These are phyloP conservation scores for Physocladia obscura DNA, from an alignment of 192 early-diverging fungal species.

Conservation along the genomic window DNA sequence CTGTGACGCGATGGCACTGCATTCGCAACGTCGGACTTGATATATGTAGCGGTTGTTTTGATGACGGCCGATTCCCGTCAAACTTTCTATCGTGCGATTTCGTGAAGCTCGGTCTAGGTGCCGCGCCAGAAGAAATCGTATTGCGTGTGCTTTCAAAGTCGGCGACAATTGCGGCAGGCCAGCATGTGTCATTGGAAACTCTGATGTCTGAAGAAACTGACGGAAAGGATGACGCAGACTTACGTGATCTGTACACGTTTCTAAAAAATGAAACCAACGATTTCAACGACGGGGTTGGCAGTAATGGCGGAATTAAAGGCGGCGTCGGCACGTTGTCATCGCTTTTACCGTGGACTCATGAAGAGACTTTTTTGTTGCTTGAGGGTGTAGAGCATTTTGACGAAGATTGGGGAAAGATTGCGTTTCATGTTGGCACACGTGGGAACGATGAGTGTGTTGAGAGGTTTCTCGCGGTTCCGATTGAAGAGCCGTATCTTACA, in stretches of 20 bases:
- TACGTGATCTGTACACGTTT: no score
- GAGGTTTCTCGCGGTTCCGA: slow-evolving; percentile 80
- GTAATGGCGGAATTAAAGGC: no score
- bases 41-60: slow-evolving; percentile 84
- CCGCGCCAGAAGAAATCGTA: background rate
- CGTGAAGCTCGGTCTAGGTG: slow-evolving; percentile 46
- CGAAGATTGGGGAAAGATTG: slow-evolving; percentile 88
- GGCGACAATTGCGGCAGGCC: background rate
- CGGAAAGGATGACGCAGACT: slow-evolving; percentile 22
- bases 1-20: slow-evolving; percentile 30
- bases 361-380: slow-evolving; percentile 82
- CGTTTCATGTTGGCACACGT: slow-evolving; percentile 88
- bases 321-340: background rate
- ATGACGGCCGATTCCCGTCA: slow-evolving; percentile 90
- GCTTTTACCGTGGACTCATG: slow-evolving; percentile 72
- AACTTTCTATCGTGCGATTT: slow-evolving; percentile 83
- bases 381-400: slow-evolving; percentile 93
- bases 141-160: no score
- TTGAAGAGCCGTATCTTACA: slow-evolving; percentile 78
- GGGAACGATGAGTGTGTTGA: slow-evolving; percentile 89
- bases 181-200: background rate
- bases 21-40: slow-evolving; percentile 44
- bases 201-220: slow-evolving; percentile 13
- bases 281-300: no score
- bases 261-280: no score